Evolutionary conservation across 1,139 yeast species (phyloP), one percentile per base, ranked within the genome.

Genomic region (Kodamaea fungicola): DNA sequence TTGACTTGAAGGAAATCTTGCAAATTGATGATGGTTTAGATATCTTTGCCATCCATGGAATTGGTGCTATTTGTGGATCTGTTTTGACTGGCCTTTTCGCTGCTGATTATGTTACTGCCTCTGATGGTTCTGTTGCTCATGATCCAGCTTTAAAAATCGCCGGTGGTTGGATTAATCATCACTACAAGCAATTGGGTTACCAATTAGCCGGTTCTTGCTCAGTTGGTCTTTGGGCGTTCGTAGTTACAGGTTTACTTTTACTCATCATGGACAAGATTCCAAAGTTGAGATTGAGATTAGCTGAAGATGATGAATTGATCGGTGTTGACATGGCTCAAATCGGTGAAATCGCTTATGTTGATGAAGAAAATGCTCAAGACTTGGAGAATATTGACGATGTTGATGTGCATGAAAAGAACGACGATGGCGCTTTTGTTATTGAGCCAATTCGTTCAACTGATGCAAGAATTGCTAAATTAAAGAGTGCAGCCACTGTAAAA

Each of bases 121-220:
- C 87, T 42, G 87, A 71, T 47, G 87, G 80, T 39, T 79, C 83
- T 34, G 85, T 80, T 34, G 67, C 71, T 24, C 71, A 74, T 29
- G 59, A 61, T 40, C 61, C 67, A 26, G 29, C 57, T n/a, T 39
- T 52, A 8, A 71, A 59, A n/a, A 86, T 87, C 48, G 70, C 57
- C 26, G 95, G 96, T 54, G 97, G 98, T 41, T 90, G 98, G 97
- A 68, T 90, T 54, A 88, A 87, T 73, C 94, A 87, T 58, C 82
- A 89, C 73, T 90, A 76, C 64, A 76, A 70, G 42, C 97, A 90
- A 72, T 80, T 90, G 45, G 97, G 96, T 42, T 89, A 83, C 71
- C 97, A 90, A 71, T 72, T 90, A 50, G 97, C 97, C 32, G 96
- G 88, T 38, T 74, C 83, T 46, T 68, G 74, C 45, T 74, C 96